Conservation (phyloP, 2,329 filamentous ascomycete genomes). For the Trichoderma citrinoviride region DNA sequence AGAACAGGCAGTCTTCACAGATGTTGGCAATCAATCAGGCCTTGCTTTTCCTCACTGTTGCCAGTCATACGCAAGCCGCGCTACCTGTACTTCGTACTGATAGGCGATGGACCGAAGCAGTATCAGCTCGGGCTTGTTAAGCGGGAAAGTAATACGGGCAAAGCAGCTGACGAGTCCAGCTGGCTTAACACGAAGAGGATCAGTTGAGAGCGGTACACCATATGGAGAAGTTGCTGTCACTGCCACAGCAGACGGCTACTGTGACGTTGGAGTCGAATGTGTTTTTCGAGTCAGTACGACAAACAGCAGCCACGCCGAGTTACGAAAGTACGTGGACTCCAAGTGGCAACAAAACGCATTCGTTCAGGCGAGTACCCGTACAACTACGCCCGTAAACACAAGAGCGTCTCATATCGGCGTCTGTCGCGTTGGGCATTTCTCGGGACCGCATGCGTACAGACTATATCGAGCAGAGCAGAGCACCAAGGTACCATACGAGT, state of each 20-base stretch:
- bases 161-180: not conserved
- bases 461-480: not conserved
- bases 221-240: too few species aligned
- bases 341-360: too few species aligned
- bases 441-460: not conserved
- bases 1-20: not conserved
- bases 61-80: not conserved
- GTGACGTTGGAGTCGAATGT: too few species aligned
- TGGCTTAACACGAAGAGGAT: not conserved
- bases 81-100: not conserved
- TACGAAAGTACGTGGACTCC: too few species aligned
- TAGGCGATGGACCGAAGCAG: not conserved
- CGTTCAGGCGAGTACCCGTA: too few species aligned
- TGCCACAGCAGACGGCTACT: too few species aligned
- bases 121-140: not conserved
- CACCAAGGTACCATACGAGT: not conserved
- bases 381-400: not conserved
- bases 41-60: not conserved
- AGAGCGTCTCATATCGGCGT: not conserved
- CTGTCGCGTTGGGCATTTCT: conserved; percentile 2
- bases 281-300: too few species aligned
- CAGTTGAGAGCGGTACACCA: too few species aligned
- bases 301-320: too few species aligned
- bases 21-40: too few species aligned
- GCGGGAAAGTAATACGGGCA: conserved; percentile 1